A percentile compares a stretch with the other conserved stretches of the same genome.
These are phyloP conservation scores for Raffaelea albimanens DNA, from an alignment of 2,329 filamentous ascomycete genomes.

Conservation along the genomic window DNA sequence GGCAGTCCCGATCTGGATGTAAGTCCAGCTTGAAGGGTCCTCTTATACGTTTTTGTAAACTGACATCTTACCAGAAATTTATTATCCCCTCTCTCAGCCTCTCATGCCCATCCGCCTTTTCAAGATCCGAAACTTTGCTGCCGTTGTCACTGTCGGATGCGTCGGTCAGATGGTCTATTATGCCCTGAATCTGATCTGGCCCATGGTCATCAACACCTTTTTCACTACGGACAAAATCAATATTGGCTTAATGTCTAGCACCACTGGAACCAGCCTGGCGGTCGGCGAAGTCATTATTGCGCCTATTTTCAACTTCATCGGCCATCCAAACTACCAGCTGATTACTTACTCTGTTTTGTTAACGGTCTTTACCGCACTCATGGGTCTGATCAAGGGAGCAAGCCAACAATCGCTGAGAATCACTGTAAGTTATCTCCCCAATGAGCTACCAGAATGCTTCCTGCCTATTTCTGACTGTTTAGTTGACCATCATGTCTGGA, in stretches of 20 bases:
- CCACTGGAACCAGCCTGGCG: conserved; percentile 4
- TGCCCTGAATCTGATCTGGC: conserved; percentile 8
- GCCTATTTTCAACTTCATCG: conserved; percentile 2
- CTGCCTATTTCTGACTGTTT: too few relatives aligned
- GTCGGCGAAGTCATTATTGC: conserved; percentile 5
- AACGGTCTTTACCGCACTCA: conserved; percentile 3
- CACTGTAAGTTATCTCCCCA: not conserved
- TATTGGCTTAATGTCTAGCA: conserved; percentile 7
- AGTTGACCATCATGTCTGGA: conserved; percentile 4
- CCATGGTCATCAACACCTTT: conserved; percentile 2
- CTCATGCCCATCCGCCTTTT: conserved; percentile 6
- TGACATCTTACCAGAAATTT: not conserved
- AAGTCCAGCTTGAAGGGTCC: too few relatives aligned
- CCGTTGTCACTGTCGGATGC: conserved; percentile 2
- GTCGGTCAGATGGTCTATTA: conserved; percentile 8
- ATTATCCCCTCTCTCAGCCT: conserved; percentile 4
- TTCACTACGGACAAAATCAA: conserved; percentile 7
- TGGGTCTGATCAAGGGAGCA: not conserved
- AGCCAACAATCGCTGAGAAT: conserved; percentile 5
- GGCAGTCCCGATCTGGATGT: too few relatives aligned
- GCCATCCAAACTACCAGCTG: conserved; percentile 6
- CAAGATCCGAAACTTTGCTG: conserved; percentile 5
- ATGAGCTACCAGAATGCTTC: too few relatives aligned
- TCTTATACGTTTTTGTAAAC: too few relatives aligned
- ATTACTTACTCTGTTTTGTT: not conserved